A percentile compares a stretch with the other conserved stretches of the same genome.
Conservation (phyloP, 2,329 filamentous ascomycete genomes). For the Colletotrichum musae region DNA sequence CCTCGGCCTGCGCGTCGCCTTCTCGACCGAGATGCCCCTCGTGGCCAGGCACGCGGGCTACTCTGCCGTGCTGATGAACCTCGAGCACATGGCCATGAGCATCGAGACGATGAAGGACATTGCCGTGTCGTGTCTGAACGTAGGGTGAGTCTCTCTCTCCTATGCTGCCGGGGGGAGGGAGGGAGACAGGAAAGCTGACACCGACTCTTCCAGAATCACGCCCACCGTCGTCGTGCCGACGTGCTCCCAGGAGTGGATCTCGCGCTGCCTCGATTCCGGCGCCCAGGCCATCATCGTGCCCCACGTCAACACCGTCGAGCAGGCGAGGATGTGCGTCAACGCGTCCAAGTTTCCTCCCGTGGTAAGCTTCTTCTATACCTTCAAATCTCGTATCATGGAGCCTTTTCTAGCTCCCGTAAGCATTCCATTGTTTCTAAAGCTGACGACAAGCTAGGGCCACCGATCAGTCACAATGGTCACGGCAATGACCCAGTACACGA, state of each 20-base stretch:
- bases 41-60: slow-evolving; percentile 25
- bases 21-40: slow-evolving; percentile 35
- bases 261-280: slow-evolving; percentile 63
- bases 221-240: slow-evolving; percentile 15
- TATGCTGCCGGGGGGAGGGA: too few species aligned
- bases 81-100: slow-evolving; percentile 29
- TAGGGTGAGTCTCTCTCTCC: not conserved
- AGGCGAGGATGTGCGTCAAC: slow-evolving; percentile 61
- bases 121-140: slow-evolving; percentile 23
- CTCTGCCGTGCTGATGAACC: slow-evolving; percentile 34
- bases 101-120: slow-evolving; percentile 34
- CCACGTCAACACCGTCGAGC: slow-evolving; percentile 60
- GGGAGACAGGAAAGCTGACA: too few species aligned
- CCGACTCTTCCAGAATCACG: not conserved
- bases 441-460: slow-evolving; percentile 9
- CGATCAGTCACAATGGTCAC: slow-evolving; percentile 33
- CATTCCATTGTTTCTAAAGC: not conserved
- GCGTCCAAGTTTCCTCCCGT: slow-evolving; percentile 66
- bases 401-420: not conserved
- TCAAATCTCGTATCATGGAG: rapidly evolving
- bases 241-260: slow-evolving; percentile 30
- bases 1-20: slow-evolving; percentile 31
- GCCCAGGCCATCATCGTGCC: slow-evolving; percentile 67
- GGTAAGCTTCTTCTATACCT: slow-evolving; percentile 40
- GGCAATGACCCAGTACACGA: slow-evolving; percentile 31